These are phyloP conservation scores for Aspergillus affinis DNA, from an alignment of 495 filamentous ascomycete genomes.

Conservation along the genomic window DNA sequence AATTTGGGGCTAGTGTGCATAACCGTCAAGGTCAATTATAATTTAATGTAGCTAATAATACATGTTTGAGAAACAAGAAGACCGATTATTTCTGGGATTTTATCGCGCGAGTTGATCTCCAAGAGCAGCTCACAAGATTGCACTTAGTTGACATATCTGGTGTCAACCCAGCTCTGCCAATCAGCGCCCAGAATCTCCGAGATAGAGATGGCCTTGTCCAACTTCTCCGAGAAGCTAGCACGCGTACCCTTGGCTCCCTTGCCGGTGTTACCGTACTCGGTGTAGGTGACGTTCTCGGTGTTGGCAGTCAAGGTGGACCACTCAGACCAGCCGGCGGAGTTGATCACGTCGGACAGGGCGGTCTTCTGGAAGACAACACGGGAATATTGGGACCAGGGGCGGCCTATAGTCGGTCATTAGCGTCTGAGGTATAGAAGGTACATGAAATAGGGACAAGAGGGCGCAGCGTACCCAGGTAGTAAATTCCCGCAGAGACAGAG, in stretches of 20 bases:
- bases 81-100: too few relatives aligned
- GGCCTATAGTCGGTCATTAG: conserved; percentile 31
- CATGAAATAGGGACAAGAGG: too few relatives aligned
- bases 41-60: too few relatives aligned
- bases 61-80: background rate
- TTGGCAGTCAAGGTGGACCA: conserved; percentile 51
- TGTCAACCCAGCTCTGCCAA: conserved; percentile 47
- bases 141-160: conserved; percentile 28
- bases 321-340: conserved; percentile 58
- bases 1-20: too few relatives aligned
- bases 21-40: too few relatives aligned
- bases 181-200: conserved; percentile 50
- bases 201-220: conserved; percentile 47
- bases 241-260: conserved; percentile 56
- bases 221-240: conserved; percentile 53
- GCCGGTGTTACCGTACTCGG: conserved; percentile 61
- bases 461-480: conserved; percentile 44
- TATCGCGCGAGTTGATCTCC: too few relatives aligned
- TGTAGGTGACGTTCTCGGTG: conserved; percentile 55
- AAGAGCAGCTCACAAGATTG: too few relatives aligned
- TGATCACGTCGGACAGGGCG: conserved; percentile 54
- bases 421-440: background rate
- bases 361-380: conserved; percentile 63
- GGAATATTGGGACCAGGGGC: conserved; percentile 64
- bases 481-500: conserved; percentile 47